Evolutionary conservation across 2,329 filamentous ascomycete species (phyloP).

Genomic region (Clarireedia homoeocarpa): DNA sequence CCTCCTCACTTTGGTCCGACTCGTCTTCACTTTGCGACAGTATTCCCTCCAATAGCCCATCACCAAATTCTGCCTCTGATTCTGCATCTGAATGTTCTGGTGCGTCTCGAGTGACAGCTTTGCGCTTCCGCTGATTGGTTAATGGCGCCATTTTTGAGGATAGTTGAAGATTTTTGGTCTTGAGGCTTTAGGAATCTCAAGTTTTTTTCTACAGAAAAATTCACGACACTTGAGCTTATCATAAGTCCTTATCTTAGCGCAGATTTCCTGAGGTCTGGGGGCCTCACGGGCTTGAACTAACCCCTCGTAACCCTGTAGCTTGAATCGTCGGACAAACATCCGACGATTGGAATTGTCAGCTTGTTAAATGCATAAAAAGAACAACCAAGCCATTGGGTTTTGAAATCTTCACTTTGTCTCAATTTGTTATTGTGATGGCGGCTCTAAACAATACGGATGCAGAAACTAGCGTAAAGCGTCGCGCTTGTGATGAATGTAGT

Average conservation of each 20-base stretch:
- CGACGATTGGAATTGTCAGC: too few relatives aligned
- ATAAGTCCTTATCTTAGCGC: conserved; percentile 20
- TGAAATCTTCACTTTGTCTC: not conserved
- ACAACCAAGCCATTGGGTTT: not conserved
- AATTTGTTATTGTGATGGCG: conserved; percentile 12
- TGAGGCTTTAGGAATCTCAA: conserved; percentile 7
- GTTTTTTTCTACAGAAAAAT: conserved; percentile 14
- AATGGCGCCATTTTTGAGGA: conserved; percentile 24
- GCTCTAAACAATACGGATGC: conserved; percentile 8
- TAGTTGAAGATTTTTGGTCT: conserved; percentile 8
- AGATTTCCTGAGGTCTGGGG: not conserved
- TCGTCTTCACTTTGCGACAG: conserved; percentile 52
- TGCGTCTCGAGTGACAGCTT: conserved; percentile 49
- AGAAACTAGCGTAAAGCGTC: conserved; percentile 38
- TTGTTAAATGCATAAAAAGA: too few relatives aligned
- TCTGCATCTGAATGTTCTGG: conserved; percentile 40
- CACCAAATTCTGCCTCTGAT: conserved; percentile 54
- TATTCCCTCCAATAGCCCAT: conserved; percentile 47
- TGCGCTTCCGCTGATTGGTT: conserved; percentile 45
- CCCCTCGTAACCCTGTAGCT: not conserved
- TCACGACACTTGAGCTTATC: conserved; percentile 7
- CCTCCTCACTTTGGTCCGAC: conserved; percentile 44
- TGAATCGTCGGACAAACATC: too few relatives aligned
- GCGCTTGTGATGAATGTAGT: conserved; percentile 63
- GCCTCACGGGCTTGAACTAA: not conserved